phyloP scores from a whole-genome alignment of 768 basidiomycete genomes.

The Stropharia rugosoannulata region DNA sequence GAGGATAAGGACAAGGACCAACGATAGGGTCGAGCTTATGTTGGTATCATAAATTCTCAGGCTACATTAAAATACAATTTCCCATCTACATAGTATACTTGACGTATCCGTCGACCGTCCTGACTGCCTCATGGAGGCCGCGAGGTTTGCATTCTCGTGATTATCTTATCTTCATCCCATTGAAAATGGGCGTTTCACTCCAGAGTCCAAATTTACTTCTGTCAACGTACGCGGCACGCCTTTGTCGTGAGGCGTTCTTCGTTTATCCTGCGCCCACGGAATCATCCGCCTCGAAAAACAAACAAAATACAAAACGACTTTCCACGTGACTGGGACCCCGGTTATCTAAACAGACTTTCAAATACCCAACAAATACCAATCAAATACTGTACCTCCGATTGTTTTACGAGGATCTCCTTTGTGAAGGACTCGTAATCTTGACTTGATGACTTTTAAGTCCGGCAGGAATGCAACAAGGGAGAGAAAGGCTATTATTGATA shows the following conservation, averaged over 20 bases:
- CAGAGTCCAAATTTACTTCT: background rate
- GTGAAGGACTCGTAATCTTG: too few species aligned
- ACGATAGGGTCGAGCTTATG: slow-evolving; percentile 2
- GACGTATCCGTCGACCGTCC: background rate
- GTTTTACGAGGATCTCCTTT: too few species aligned
- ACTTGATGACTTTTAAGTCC: too few species aligned
- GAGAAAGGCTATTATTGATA: too few species aligned
- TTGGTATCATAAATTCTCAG: slow-evolving; percentile 1
- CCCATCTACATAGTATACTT: background rate
- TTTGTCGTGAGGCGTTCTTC: slow-evolving; percentile 2
- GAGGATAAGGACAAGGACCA: background rate
- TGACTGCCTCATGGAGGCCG: slow-evolving; percentile 6
- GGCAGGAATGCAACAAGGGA: too few species aligned
- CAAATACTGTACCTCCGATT: too few species aligned
- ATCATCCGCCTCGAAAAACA: background rate
- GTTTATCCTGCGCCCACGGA: background rate
- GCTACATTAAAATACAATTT: slow-evolving; percentile 3
- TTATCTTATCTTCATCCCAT: slow-evolving; percentile 4
- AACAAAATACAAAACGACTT: too few species aligned
- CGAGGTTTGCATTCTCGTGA: background rate
- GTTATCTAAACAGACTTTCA: too few species aligned
- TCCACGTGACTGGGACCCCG: too few species aligned
- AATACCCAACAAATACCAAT: too few species aligned
- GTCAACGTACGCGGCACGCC: background rate
- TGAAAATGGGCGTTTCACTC: background rate